Conservation (phyloP, 2,329 filamentous ascomycete species). For the Coccinonectria pachysandricola region DNA sequence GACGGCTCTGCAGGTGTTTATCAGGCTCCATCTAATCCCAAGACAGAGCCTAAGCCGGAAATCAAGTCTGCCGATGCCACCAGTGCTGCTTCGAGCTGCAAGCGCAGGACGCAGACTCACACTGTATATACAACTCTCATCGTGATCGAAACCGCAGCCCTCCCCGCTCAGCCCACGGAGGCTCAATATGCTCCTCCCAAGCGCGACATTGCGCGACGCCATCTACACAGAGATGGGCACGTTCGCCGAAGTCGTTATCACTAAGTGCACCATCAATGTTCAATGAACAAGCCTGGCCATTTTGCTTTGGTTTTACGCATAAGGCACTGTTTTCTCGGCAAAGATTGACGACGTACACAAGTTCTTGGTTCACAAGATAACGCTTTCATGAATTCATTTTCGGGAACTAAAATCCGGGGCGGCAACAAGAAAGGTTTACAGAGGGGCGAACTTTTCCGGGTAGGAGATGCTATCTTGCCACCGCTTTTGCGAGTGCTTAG, state of each 20-base stretch:
- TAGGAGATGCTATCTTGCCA: too few species aligned
- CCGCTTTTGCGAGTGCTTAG: too few species aligned
- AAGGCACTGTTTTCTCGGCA: too few species aligned
- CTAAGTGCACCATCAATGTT: conserved; percentile 7
- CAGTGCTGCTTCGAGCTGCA: conserved; percentile 14
- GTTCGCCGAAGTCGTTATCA: neutral
- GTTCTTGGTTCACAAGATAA: too few species aligned
- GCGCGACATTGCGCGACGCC: conserved; percentile 21
- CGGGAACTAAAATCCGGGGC: too few species aligned
- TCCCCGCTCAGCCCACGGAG: conserved; percentile 10
- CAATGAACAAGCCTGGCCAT: conserved; percentile 2
- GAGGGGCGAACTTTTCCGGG: too few species aligned
- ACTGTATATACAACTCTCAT: conserved; percentile 38
- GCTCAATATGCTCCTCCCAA: conserved; percentile 12
- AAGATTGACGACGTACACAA: too few species aligned
- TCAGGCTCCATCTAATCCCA: too few species aligned
- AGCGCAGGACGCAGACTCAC: conserved; percentile 22
- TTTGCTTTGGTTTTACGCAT: conserved; percentile 7
- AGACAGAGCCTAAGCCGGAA: too few species aligned
- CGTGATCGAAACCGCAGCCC: conserved; percentile 24
- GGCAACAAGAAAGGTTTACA: too few species aligned
- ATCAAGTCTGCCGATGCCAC: conserved; percentile 9
- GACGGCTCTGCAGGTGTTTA: conserved; percentile 11
- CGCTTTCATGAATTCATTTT: too few species aligned
- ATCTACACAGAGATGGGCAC: conserved; percentile 21